Evolutionary conservation across 2,329 filamentous ascomycete genomes (phyloP).

Genomic region (Chrysoporthe puriensis): DNA sequence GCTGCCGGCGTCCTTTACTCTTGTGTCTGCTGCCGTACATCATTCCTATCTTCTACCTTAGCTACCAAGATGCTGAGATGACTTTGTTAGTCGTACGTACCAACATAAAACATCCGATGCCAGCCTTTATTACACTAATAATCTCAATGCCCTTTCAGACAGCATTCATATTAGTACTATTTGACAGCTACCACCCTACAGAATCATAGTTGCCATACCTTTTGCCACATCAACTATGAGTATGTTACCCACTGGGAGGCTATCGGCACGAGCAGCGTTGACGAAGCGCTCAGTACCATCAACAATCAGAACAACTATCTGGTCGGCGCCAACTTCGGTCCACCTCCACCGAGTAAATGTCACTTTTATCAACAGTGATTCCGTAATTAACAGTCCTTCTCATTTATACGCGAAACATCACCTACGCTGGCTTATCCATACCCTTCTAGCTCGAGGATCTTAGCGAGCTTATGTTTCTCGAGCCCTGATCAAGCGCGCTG

Average conservation of each 20-base stretch:
- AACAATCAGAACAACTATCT: neutral
- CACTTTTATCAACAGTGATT: too few relatives aligned
- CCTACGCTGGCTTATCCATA: too few relatives aligned
- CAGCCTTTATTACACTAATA: conserved; percentile 43
- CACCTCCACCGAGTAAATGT: too few relatives aligned
- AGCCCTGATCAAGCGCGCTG: neutral
- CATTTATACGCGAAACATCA: too few relatives aligned
- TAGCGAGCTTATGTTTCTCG: neutral
- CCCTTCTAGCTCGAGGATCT: conserved; percentile 6
- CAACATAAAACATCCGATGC: conserved; percentile 39
- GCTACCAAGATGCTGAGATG: too few relatives aligned
- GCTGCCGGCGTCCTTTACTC: neutral
- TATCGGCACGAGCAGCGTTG: neutral
- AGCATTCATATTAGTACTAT: too few relatives aligned
- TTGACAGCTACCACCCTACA: conserved; percentile 31
- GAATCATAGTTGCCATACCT: conserved; percentile 45
- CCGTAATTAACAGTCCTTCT: too few relatives aligned
- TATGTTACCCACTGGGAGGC: neutral
- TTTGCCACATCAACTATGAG: too few relatives aligned
- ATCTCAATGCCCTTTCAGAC: too few relatives aligned
- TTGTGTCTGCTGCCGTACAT: conserved; percentile 12
- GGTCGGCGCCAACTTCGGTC: neutral
- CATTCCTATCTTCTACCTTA: neutral
- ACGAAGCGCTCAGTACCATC: neutral
- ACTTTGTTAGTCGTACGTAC: too few relatives aligned